Conservation (phyloP, 192 early-diverging fungal species). For the Funneliformis geosporum region DNA sequence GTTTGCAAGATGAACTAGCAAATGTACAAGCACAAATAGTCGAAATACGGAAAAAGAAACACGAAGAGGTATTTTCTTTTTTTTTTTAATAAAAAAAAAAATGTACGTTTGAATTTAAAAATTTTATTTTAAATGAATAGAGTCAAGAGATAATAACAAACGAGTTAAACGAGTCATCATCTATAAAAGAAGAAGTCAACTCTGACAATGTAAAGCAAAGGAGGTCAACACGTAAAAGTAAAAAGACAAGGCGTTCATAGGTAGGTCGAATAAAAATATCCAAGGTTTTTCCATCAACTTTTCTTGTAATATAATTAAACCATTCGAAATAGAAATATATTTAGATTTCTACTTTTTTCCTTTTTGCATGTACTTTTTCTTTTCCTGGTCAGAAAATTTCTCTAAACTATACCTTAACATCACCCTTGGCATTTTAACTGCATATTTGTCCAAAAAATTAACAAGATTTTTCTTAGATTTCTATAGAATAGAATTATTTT, state of each 20-base stretch:
- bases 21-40: slow-evolving; percentile 60
- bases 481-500: neutral
- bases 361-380: slow-evolving; percentile 13
- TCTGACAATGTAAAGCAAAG: neutral
- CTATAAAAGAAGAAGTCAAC: neutral
- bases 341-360: slow-evolving; percentile 2
- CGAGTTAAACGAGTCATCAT: neutral
- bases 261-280: neutral
- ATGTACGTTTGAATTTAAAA: neutral
- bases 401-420: slow-evolving; percentile 30
- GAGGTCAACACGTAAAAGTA: neutral
- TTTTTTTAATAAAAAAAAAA: neutral
- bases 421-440: slow-evolving; percentile 16
- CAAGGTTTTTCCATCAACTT: neutral
- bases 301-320: neutral
- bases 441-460: slow-evolving; percentile 19
- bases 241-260: neutral
- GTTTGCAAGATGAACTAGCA: slow-evolving; percentile 59
- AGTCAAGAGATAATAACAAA: neutral
- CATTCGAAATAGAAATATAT: neutral
- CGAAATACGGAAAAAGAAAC: slow-evolving; percentile 43
- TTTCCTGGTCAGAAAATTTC: slow-evolving; percentile 15
- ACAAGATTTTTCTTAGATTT: slow-evolving; percentile 23
- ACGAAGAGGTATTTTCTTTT: slow-evolving; percentile 21
- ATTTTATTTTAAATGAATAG: neutral